A percentile compares a stretch with the other conserved stretches of the same genome.
These are phyloP conservation scores for Penicillium samsonianum DNA, from an alignment of 495 filamentous ascomycete species.

Conservation along the genomic window DNA sequence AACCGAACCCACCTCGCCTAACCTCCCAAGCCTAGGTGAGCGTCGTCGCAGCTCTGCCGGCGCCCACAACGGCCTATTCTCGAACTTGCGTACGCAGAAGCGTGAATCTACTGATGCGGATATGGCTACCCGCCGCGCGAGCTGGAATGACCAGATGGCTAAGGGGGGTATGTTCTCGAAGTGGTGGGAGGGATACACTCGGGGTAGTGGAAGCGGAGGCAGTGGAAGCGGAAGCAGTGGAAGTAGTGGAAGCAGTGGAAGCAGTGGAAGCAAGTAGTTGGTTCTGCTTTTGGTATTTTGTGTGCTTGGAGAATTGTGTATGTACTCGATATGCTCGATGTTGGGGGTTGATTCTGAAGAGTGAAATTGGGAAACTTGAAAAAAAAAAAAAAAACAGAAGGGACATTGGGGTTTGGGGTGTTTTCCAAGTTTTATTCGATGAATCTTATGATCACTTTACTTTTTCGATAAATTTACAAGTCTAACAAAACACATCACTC, in stretches of 20 bases:
- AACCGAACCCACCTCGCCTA: slow-evolving; percentile 4
- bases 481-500: background rate
- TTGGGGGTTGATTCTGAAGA: background rate
- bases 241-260: too few species aligned
- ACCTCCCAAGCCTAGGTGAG: slow-evolving; percentile 28
- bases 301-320: too few species aligned
- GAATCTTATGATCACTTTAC: background rate
- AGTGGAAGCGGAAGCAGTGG: too few species aligned
- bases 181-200: slow-evolving; percentile 57
- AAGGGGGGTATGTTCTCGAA: slow-evolving; percentile 49
- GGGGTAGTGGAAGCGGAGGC: slow-evolving; percentile 14
- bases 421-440: background rate
- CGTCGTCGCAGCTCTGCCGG: slow-evolving; percentile 35
- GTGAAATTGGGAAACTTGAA: background rate
- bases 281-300: background rate
- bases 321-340: too few species aligned
- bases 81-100: slow-evolving; percentile 53
- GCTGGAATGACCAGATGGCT: slow-evolving; percentile 51
- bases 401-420: background rate
- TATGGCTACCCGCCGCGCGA: slow-evolving; percentile 42
- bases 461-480: too few species aligned
- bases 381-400: background rate
- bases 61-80: slow-evolving; percentile 40
- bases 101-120: slow-evolving; percentile 44
- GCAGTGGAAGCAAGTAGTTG: slow-evolving; percentile 1